phyloP scores from a whole-genome alignment of 176 grass and related monocot species.

The Rhynchospora tenuis region DNA sequence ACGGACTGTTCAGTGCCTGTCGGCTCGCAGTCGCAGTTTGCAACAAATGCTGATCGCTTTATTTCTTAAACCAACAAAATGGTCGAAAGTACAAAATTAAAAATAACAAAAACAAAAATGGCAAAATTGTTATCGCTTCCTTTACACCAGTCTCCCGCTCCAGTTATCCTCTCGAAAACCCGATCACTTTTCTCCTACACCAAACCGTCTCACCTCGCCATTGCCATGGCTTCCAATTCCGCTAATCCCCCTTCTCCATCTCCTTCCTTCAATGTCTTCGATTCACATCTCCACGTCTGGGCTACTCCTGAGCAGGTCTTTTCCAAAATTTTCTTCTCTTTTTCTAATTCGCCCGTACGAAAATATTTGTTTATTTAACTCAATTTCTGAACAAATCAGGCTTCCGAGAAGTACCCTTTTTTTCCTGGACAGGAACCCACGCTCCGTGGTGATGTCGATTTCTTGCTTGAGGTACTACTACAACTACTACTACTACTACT shows the following conservation, averaged over 20 bases:
- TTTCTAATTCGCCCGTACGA: neutral
- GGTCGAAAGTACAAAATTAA: too few relatives aligned
- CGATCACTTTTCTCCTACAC: constrained; percentile 19
- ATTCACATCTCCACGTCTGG: constrained; percentile 92
- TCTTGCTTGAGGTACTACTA: constrained; percentile 76
- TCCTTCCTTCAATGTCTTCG: constrained; percentile 48
- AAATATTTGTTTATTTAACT: neutral
- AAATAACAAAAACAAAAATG: too few relatives aligned
- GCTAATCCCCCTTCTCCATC: neutral
- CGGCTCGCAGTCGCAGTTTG: too few relatives aligned
- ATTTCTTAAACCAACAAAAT: too few relatives aligned
- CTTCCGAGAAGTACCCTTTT: constrained; percentile 44
- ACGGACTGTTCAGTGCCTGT: too few relatives aligned
- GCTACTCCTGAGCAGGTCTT: constrained; percentile 62
- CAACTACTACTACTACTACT: too few relatives aligned
- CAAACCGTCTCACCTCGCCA: neutral
- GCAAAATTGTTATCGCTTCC: neutral
- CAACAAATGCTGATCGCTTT: too few relatives aligned
- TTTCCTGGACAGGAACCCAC: constrained; percentile 70
- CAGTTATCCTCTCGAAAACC: too few relatives aligned
- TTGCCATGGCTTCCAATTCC: constrained; percentile 31
- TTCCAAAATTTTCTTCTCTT: neutral
- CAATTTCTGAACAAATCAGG: constrained; percentile 28
- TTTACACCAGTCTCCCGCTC: neutral
- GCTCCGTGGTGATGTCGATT: constrained; percentile 65